Evolutionary conservation across 768 basidiomycete species (phyloP).

Genomic region (Tremella mesenterica): DNA sequence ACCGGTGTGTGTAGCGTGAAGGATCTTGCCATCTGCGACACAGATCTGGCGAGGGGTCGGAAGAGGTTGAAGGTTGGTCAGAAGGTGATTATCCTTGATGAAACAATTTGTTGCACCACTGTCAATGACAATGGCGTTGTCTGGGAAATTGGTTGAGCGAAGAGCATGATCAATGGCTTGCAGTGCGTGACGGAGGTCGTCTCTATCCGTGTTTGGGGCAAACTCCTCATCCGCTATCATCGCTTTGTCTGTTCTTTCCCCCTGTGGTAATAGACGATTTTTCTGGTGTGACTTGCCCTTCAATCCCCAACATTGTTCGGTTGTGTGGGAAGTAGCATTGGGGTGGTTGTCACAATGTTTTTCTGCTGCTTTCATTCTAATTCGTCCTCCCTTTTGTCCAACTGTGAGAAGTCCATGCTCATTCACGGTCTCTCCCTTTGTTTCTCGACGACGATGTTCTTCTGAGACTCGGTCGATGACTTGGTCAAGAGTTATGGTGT

Average conservation of each 20-base stretch:
- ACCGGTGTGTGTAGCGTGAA: slow-evolving; percentile 3
- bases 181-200: not conserved
- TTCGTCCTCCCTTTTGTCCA: not conserved
- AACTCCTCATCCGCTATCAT: not conserved
- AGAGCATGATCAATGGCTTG: not conserved
- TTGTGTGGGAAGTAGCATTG: not conserved
- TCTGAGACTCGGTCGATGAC: not conserved
- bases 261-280: not conserved
- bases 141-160: not conserved
- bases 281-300: not conserved
- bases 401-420: not conserved
- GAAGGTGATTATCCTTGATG: slow-evolving; percentile 7
- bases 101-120: slow-evolving; percentile 5
- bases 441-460: not conserved
- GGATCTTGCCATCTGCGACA: not conserved
- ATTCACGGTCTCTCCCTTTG: not conserved
- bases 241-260: not conserved
- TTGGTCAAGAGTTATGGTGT: not conserved
- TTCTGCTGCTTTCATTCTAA: not conserved
- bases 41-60: not conserved
- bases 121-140: slow-evolving; percentile 4
- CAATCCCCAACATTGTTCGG: no score
- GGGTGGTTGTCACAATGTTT: not conserved
- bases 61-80: slow-evolving; percentile 1
- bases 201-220: not conserved